Conservation (phyloP, 2,329 filamentous ascomycete genomes). For the Botryotinia calthae region DNA sequence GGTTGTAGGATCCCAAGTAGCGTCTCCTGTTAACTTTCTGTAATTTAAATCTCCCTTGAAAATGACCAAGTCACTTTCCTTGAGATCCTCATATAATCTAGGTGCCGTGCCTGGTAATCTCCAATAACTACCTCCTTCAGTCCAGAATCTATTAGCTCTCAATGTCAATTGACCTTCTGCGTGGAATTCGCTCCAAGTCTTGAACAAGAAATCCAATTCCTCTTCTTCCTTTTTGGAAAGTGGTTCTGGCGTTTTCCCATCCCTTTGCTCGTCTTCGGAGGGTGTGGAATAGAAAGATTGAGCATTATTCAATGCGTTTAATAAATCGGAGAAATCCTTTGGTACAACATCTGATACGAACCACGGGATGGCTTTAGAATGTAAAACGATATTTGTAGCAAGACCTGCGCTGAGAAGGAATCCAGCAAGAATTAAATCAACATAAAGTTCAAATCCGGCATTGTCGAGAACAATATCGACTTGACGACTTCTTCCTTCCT, state of each 20-base stretch:
- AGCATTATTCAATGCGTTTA: constrained; percentile 75
- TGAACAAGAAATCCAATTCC: constrained; percentile 73
- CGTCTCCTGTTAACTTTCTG: constrained; percentile 85
- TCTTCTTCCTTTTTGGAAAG: constrained; percentile 65
- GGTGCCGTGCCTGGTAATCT: constrained; percentile 68
- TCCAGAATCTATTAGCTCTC: constrained; percentile 89
- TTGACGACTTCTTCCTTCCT: constrained; percentile 64
- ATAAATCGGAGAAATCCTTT: constrained; percentile 76
- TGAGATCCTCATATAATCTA: constrained; percentile 71
- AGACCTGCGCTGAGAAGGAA: constrained; percentile 83
- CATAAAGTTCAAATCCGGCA: constrained; percentile 94
- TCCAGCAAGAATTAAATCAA: constrained; percentile 87
- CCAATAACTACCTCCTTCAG: constrained; percentile 83
- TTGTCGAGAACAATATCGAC: constrained; percentile 97
- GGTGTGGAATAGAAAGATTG: constrained; percentile 74
- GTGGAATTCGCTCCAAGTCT: constrained; percentile 77
- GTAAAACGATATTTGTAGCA: constrained; percentile 82
- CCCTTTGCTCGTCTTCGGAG: constrained; percentile 62
- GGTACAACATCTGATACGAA: constrained; percentile 96
- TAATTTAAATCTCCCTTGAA: constrained; percentile 99
- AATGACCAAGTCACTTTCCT: constrained; percentile 80
- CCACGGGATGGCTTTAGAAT: constrained; percentile 95
- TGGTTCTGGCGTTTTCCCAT: constrained; percentile 56
- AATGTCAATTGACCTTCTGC: constrained; percentile 80
- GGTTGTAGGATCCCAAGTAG: constrained; percentile 81